Conservation (phyloP, 2,329 filamentous ascomycete genomes). For the Fusarium stilboides region DNA sequence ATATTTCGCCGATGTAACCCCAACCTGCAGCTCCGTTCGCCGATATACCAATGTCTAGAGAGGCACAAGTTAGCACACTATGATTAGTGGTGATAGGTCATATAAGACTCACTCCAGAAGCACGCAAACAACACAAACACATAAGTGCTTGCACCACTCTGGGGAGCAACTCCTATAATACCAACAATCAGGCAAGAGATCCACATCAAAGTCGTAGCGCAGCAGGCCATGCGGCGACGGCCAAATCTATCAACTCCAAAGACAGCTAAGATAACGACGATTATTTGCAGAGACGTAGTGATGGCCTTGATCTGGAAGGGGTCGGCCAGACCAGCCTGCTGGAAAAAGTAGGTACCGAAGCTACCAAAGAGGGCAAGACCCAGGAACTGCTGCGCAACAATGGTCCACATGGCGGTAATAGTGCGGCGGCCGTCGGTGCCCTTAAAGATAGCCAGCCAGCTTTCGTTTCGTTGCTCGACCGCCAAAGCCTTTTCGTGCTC, state of each 20-base stretch:
- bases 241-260: too few relatives aligned
- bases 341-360: slow-evolving; percentile 67
- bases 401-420: slow-evolving; percentile 51
- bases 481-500: slow-evolving; percentile 48
- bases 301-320: slow-evolving; percentile 40
- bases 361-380: slow-evolving; percentile 48
- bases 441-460: slow-evolving; percentile 52
- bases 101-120: too few relatives aligned
- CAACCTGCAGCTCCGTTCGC: slow-evolving; percentile 44
- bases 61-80: too few relatives aligned
- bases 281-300: too few relatives aligned
- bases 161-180: too few relatives aligned
- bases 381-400: slow-evolving; percentile 41
- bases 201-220: too few relatives aligned
- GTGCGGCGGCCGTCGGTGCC: slow-evolving; percentile 52
- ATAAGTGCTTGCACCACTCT: too few relatives aligned
- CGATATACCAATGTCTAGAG: slow-evolving; percentile 29
- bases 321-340: slow-evolving; percentile 51
- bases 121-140: too few relatives aligned
- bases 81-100: too few relatives aligned
- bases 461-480: slow-evolving; percentile 40
- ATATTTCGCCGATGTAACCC: slow-evolving; percentile 56
- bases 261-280: too few relatives aligned
- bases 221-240: too few relatives aligned
- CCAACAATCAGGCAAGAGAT: too few relatives aligned